Evolutionary conservation across 2,329 filamentous ascomycete species (phyloP).

Genomic region (Talaromyces sp.): DNA sequence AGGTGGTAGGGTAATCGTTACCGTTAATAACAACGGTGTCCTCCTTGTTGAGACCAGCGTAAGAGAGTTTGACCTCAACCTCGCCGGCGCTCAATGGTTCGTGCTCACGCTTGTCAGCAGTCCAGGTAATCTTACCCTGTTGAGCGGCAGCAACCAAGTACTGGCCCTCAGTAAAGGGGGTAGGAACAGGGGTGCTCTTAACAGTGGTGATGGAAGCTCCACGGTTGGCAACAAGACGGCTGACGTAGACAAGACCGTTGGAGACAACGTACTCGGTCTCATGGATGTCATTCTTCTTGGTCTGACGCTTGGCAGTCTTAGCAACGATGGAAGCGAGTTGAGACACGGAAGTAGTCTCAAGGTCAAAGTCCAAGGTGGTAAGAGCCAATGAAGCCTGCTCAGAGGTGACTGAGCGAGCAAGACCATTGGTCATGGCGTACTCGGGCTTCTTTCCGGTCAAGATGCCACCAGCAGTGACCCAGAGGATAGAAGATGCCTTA

Average conservation of each 20-base stretch:
- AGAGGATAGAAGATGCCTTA: conserved; percentile 8
- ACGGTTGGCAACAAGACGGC: neutral
- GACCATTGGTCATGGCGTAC: conserved; percentile 3
- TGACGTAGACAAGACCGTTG: neutral
- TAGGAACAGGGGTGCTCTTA: neutral
- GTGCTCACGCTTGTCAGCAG: neutral
- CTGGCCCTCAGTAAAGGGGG: neutral
- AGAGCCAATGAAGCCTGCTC: conserved; percentile 3
- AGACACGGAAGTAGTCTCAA: neutral
- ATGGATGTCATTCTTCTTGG: neutral
- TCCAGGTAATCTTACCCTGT: neutral
- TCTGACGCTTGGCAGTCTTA: neutral
- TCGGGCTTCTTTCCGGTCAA: conserved; percentile 1
- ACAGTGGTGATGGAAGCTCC: neutral
- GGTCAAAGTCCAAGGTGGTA: conserved; percentile 8
- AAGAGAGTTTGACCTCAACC: conserved; percentile 16
- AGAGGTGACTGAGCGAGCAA: conserved; percentile 7
- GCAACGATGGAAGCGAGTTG: neutral
- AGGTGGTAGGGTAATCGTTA: conserved; percentile 15
- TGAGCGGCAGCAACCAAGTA: conserved; percentile 9
- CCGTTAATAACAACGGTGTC: conserved; percentile 19
- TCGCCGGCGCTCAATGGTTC: conserved; percentile 11
- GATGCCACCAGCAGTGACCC: conserved; percentile 10
- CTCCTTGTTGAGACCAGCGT: conserved; percentile 20
- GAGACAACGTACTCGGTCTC: conserved; percentile 4